Base-by-base conservation (phyloP, 306 rosid genomes). In the Sicyos baderoa region DNA sequence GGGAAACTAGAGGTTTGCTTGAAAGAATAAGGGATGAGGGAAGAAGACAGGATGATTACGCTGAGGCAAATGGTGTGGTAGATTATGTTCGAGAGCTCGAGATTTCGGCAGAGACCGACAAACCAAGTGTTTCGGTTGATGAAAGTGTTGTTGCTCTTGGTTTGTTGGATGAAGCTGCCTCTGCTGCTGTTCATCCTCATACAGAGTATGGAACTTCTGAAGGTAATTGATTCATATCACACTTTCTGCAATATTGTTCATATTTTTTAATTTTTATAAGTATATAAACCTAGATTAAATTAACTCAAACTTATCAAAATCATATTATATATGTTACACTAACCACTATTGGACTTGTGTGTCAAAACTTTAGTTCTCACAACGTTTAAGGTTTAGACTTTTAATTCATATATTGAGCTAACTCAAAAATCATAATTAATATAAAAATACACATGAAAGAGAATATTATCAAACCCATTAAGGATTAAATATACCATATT, bases 21-120 rank as follows among this genome's bases (percentile, higher is more conserved):
- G 84, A 88, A 75, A 75, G 75, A 74, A 79, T 80, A 45, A 77
- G 82, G 76, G 87, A 88, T 48, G 94, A 86, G 55, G 80, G 82
- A 54, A 81, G 47, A 64, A 66, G 25, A 56, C 79, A 76, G 21
- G 32, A 44, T 50, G 50, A 10, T 37, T 32, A 12, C 17, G 61
- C 73, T 16, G 70, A 40, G 71, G 74, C 75, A 56, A 47, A 66
- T 49, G 54, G 47, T 1, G 66, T 57, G 49, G 61, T 17, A 19
- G 49, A 14, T 50, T 72, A 18, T 61, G 19, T 44, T 50, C 68
- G 13, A 53, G 27, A 8, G 65, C 56, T 72, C 55, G 69, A 63
- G 15, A 63, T 57, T 40, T 18, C 9, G 19, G 29, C 47, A 12
- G 52, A 64, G 22, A 22, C 22, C 0, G 45, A 25, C 40, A 17